Conservation (phyloP, 805 yeast genomes). For the Vanderwaltozyma tropicalis region DNA sequence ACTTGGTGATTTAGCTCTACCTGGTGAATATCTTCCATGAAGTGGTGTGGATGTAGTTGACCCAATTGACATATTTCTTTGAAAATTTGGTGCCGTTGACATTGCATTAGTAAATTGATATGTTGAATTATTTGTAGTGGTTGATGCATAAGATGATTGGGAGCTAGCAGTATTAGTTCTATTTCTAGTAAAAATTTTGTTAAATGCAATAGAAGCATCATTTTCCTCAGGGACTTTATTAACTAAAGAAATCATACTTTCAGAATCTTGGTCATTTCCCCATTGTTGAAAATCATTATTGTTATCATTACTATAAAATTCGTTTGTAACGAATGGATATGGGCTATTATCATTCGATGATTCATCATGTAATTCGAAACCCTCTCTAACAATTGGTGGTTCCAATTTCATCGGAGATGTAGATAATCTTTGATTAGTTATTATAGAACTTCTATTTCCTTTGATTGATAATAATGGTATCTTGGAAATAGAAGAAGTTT, state of each 20-base stretch:
- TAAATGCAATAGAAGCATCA: slow-evolving; percentile 29
- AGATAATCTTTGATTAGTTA: background rate
- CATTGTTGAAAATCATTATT: background rate
- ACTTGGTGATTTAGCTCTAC: slow-evolving; percentile 23
- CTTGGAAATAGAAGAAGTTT: background rate
- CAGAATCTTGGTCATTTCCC: background rate
- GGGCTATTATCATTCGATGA: background rate
- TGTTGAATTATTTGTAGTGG: slow-evolving; percentile 6
- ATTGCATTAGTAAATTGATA: slow-evolving; percentile 3
- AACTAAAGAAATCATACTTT: background rate
- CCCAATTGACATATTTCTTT: slow-evolving; percentile 9
- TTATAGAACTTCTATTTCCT: background rate
- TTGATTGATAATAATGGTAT: background rate
- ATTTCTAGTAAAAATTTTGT: slow-evolving; percentile 21
- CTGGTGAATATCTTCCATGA: slow-evolving; percentile 20
- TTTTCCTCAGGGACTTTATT: slow-evolving; percentile 18
- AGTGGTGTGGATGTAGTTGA: background rate
- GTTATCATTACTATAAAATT: background rate
- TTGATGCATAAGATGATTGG: slow-evolving; percentile 19
- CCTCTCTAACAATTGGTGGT: background rate
- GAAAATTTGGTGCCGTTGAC: slow-evolving; percentile 5
- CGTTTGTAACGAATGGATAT: background rate
- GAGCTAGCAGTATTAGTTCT: slow-evolving; percentile 16
- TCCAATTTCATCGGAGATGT: background rate
- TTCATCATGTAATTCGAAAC: background rate